phyloP scores from a whole-genome alignment of 2,329 filamentous ascomycete species.

The Sporothrix sp. region DNA sequence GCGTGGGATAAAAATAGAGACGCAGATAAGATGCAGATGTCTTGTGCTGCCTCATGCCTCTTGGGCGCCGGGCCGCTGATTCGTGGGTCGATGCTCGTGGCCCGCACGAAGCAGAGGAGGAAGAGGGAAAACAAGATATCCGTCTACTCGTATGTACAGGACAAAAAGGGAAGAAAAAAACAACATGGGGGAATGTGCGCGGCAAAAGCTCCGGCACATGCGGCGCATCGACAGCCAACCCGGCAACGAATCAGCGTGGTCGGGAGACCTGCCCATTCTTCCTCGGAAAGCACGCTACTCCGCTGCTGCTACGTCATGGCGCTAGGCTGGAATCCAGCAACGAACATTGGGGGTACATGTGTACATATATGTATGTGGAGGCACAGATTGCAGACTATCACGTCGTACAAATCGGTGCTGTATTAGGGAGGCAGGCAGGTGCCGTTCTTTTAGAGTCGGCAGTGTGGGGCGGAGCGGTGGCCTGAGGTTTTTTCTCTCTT shows the following conservation, averaged over 20 bases:
- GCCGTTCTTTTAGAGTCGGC: neutral
- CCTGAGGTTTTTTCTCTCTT: neutral
- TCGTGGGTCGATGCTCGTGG: slow-evolving; percentile 1
- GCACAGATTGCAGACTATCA: too few species aligned
- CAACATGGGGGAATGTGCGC: neutral
- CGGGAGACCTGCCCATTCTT: neutral
- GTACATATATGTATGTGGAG: neutral
- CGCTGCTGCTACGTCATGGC: slow-evolving; percentile 5
- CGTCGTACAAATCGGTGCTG: neutral
- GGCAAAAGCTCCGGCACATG: neutral
- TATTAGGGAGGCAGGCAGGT: neutral
- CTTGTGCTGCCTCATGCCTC: neutral
- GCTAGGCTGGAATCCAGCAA: neutral
- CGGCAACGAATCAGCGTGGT: neutral
- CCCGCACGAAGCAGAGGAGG: too few species aligned
- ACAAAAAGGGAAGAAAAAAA: neutral
- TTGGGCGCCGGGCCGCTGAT: neutral
- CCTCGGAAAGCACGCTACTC: neutral
- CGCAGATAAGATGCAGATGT: slow-evolving; percentile 4
- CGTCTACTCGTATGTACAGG: too few species aligned
- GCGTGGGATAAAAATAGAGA: slow-evolving; percentile 11
- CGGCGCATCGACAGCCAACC: neutral
- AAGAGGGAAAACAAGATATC: too few species aligned
- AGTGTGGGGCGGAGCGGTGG: neutral
- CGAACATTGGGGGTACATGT: neutral